Percentiles rank a stretch among this genome's conserved stretches.
These are phyloP conservation scores for Ceratocystis harringtonii DNA, from an alignment of 2,329 filamentous ascomycete species.

Conservation along the genomic window DNA sequence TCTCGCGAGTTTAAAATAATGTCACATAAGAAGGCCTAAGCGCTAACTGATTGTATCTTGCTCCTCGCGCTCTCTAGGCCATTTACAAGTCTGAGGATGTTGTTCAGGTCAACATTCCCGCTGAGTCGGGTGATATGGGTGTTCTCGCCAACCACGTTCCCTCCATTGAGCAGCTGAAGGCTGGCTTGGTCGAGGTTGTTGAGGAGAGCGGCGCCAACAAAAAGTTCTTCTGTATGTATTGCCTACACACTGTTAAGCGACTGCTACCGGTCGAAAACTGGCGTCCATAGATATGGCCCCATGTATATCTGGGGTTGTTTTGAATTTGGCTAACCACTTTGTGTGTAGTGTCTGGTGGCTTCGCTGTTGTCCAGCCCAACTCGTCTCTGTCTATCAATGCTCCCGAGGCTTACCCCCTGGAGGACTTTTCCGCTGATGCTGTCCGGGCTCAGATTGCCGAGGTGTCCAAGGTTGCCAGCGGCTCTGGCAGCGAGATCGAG, in stretches of 20 bases:
- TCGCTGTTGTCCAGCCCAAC: conserved; percentile 91
- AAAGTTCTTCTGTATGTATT: conserved; percentile 88
- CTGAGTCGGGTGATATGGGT: conserved; percentile 98
- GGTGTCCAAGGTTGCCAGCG: conserved; percentile 85
- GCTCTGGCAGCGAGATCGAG: conserved; percentile 87
- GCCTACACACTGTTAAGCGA: neutral
- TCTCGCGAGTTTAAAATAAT: neutral
- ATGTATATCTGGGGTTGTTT: neutral
- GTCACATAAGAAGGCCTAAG: conserved; percentile 11
- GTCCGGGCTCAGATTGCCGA: conserved; percentile 83
- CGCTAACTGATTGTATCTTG: conserved; percentile 3
- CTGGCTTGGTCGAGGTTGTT: conserved; percentile 84
- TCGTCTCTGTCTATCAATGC: conserved; percentile 96
- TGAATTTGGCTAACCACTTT: neutral
- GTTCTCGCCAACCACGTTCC: conserved; percentile 98
- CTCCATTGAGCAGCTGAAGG: conserved; percentile 97
- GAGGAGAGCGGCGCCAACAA: conserved; percentile 83
- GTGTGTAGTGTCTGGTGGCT: conserved; percentile 73
- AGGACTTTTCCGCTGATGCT: conserved; percentile 89
- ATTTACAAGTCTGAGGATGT: conserved; percentile 54
- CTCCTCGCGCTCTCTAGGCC: conserved; percentile 34
- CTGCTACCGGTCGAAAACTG: neutral
- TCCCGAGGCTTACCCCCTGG: conserved; percentile 83
- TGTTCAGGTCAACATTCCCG: conserved; percentile 96
- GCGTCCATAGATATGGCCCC: too few species aligned